Evolutionary conservation across 139 green algal species (phyloP).

Genomic region (Picochlorum sp.): DNA sequence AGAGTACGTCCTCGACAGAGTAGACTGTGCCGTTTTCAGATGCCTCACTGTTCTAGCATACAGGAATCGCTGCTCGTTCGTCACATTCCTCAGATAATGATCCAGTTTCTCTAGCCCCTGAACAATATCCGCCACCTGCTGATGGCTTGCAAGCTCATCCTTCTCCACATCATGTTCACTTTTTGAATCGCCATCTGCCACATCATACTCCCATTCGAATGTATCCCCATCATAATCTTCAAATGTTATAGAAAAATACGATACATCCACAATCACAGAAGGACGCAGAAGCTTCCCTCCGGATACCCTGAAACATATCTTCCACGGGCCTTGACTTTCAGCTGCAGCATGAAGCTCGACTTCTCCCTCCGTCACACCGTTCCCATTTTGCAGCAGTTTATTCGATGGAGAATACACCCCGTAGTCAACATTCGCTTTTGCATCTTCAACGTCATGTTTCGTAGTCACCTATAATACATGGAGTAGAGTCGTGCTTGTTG

Average conservation of each 20-base stretch:
- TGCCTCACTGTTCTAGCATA: constrained; percentile 21
- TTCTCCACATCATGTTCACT: background rate
- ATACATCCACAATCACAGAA: constrained; percentile 25
- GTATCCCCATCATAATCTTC: background rate
- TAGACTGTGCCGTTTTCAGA: constrained; percentile 22
- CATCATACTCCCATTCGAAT: constrained; percentile 8
- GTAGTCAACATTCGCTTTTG: constrained; percentile 21
- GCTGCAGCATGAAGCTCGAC: background rate
- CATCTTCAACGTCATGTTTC: constrained; percentile 23
- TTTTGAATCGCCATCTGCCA: background rate
- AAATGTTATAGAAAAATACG: constrained; percentile 31
- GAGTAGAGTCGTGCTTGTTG: background rate
- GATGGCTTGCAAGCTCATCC: background rate
- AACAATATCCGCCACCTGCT: constrained; percentile 20
- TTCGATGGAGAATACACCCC: constrained; percentile 12
- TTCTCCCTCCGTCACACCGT: constrained; percentile 16
- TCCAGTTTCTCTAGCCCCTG: constrained; percentile 23
- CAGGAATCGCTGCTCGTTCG: constrained; percentile 25
- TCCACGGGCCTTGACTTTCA: constrained; percentile 16
- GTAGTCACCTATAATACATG: constrained; percentile 16
- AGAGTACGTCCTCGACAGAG: constrained; percentile 10
- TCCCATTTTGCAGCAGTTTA: constrained; percentile 11
- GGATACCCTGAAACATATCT: constrained; percentile 23
- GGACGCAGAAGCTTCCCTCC: constrained; percentile 21
- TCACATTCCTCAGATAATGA: constrained; percentile 27